Evolutionary conservation across 2,329 filamentous ascomycete genomes (phyloP), one percentile per base, ranked within the genome.

Genomic region (Monosporascus sp.): DNA sequence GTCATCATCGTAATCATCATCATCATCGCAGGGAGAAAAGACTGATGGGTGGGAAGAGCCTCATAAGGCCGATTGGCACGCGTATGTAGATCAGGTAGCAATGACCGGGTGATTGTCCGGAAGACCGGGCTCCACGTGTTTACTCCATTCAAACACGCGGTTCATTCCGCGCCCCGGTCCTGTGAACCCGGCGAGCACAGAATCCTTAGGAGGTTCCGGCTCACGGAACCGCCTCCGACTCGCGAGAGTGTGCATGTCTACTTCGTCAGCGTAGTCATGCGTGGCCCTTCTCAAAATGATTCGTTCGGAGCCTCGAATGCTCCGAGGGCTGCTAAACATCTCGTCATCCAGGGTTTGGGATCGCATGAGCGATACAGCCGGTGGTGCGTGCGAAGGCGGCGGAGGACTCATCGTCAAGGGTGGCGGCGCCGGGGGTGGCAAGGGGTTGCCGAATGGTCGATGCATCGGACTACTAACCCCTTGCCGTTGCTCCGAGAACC

Each of bases 401-500:
- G 70, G 64, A 9, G 68, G 66, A 49, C 63, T 57, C 58, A 71
- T 63, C 15, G 65, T 60, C 31, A 60, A 57, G 48, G 67, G 63
- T 41, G 62, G 59, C 1, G 61, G 48, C 6, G 65, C 62, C 7
- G 62, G 62, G 35, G 66, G 62, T 8, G 64, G 59, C 7, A 63
- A 55, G 52, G 63, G 41, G 43, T 63, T 55, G n/a, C 62, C 58
- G 56, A 63, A 58, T 47, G 60, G 22, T 45, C 61, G 62, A 51
- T 60, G 60, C 15, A 51, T 58, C 20, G 64, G 67, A 54, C 55
- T 67, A 54, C 55, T 67, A 28, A 48, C 48, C 47, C 41, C 48
- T 40, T 69, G 68, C 20, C 75, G 72, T 51, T 67, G 68, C 50
- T 78, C 78, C 18, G 76, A 69, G 55, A 81, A 76, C 9, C 79